These are phyloP conservation scores for Cordyceps javanica DNA, from an alignment of 2,329 filamentous ascomycete species.

Conservation along the genomic window DNA sequence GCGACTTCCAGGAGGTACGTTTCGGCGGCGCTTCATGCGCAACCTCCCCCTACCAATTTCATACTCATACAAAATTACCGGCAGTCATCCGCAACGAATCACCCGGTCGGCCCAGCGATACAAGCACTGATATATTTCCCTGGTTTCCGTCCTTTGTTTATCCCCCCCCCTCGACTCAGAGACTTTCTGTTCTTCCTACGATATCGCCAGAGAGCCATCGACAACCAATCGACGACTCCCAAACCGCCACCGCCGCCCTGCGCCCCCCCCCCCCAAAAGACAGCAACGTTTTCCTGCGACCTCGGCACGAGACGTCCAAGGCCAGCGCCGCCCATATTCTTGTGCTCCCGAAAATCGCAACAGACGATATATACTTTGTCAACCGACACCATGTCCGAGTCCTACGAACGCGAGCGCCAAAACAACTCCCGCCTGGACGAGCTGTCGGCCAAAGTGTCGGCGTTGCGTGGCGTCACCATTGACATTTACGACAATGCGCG, in stretches of 20 bases:
- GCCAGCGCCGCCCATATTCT: not conserved
- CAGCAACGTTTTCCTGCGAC: not conserved
- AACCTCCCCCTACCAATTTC: not conserved
- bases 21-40: too few relatives aligned
- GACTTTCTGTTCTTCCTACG: too few relatives aligned
- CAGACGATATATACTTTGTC: not conserved
- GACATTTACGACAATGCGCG: slow-evolving; percentile 97
- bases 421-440: slow-evolving; percentile 94
- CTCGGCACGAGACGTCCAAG: not conserved
- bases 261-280: not conserved
- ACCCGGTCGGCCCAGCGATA: not conserved
- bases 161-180: too few relatives aligned
- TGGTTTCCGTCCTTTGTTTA: not conserved
- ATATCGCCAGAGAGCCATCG: not conserved
- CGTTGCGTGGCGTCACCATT: slow-evolving; percentile 86
- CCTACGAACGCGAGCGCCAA: slow-evolving; percentile 77
- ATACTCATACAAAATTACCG: not conserved
- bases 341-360: not conserved
- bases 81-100: not conserved
- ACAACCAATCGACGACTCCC: not conserved
- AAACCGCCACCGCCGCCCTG: not conserved
- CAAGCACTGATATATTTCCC: not conserved
- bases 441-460: slow-evolving; percentile 83
- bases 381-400: slow-evolving; percentile 56
- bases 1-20: too few relatives aligned